Percentiles rank a stretch among this genome's conserved stretches.
phyloP scores from a whole-genome alignment of 2,329 filamentous ascomycete species.

The Lasiodiplodia gonubiensis region DNA sequence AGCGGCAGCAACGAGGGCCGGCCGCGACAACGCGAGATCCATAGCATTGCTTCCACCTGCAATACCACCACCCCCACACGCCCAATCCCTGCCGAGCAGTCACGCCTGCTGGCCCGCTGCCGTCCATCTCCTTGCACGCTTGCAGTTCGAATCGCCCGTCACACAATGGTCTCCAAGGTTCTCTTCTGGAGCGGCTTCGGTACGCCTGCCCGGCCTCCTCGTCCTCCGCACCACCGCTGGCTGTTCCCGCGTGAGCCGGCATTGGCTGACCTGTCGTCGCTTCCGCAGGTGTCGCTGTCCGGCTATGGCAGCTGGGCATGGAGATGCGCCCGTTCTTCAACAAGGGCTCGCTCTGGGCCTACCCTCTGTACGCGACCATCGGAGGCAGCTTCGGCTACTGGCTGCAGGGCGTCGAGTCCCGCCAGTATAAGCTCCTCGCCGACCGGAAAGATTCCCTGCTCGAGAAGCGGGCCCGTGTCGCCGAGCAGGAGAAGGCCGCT shows the following conservation, averaged over 20 bases:
- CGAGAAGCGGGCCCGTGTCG: slow-evolving; percentile 79
- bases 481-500: slow-evolving; percentile 12
- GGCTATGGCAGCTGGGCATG: slow-evolving; percentile 96
- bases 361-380: slow-evolving; percentile 84
- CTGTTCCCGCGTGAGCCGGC: slow-evolving; percentile 30
- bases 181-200: slow-evolving; percentile 92
- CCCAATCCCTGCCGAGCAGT: slow-evolving; percentile 4
- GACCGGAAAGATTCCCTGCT: slow-evolving; percentile 81
- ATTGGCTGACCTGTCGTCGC: slow-evolving; percentile 32
- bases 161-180: slow-evolving; percentile 62
- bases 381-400: slow-evolving; percentile 97
- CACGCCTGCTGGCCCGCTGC: not conserved
- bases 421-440: slow-evolving; percentile 76
- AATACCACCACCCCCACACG: slow-evolving; percentile 18
- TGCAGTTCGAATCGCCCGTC: not conserved
- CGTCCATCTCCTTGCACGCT: slow-evolving; percentile 9
- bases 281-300: slow-evolving; percentile 78
- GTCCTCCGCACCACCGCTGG: slow-evolving; percentile 23
- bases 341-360: slow-evolving; percentile 83
- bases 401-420: slow-evolving; percentile 86
- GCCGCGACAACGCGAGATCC: not conserved
- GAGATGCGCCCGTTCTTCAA: slow-evolving; percentile 97
- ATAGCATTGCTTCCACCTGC: not conserved
- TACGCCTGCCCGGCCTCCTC: slow-evolving; percentile 55
- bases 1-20: not conserved